Evolutionary conservation across 345 rosid species (phyloP).

Genomic region (Zanthoxylum bungeanum): DNA sequence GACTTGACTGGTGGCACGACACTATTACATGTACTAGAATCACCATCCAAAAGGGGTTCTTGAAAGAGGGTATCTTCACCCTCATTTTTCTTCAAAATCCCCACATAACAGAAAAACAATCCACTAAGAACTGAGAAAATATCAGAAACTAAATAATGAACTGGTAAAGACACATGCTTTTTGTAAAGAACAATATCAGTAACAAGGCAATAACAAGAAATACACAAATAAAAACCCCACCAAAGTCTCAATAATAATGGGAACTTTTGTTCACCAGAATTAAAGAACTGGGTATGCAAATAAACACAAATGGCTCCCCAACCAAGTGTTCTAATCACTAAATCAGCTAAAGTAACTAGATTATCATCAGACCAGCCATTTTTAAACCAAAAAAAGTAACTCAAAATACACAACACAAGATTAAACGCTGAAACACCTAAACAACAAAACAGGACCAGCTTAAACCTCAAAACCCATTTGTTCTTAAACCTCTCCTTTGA

Average conservation of each 20-base stretch:
- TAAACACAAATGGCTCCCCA: slow-evolving; percentile 42
- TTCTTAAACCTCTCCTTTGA: slow-evolving; percentile 18
- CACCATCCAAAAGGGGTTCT: slow-evolving; percentile 50
- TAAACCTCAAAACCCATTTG: slow-evolving; percentile 21
- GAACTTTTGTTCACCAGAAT: slow-evolving; percentile 25
- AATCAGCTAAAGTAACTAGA: slow-evolving; percentile 39
- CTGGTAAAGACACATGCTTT: slow-evolving; percentile 2
- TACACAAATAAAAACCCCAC: slow-evolving; percentile 44
- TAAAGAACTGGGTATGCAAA: slow-evolving; percentile 25
- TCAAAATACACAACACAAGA: slow-evolving; percentile 29
- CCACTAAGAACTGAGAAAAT: slow-evolving; percentile 17
- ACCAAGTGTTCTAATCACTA: slow-evolving; percentile 35
- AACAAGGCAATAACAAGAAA: slow-evolving; percentile 46
- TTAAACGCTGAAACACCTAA: slow-evolving; percentile 34
- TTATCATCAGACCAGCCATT: slow-evolving; percentile 38
- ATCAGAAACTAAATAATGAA: slow-evolving; percentile 16
- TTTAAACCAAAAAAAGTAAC: slow-evolving; percentile 36
- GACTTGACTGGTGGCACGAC: slow-evolving; percentile 21
- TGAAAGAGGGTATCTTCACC: slow-evolving; percentile 23
- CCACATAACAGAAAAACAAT: slow-evolving; percentile 20
- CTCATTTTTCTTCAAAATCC: slow-evolving; percentile 3
- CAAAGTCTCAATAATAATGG: slow-evolving; percentile 44
- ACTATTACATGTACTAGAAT: slow-evolving; percentile 13
- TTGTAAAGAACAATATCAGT: slow-evolving; percentile 29
- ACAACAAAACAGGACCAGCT: slow-evolving; percentile 34